A percentile compares a stretch with the other conserved stretches of the same genome.
phyloP scores from a whole-genome alignment of 306 rosid species.

The Cajanus cajan region DNA sequence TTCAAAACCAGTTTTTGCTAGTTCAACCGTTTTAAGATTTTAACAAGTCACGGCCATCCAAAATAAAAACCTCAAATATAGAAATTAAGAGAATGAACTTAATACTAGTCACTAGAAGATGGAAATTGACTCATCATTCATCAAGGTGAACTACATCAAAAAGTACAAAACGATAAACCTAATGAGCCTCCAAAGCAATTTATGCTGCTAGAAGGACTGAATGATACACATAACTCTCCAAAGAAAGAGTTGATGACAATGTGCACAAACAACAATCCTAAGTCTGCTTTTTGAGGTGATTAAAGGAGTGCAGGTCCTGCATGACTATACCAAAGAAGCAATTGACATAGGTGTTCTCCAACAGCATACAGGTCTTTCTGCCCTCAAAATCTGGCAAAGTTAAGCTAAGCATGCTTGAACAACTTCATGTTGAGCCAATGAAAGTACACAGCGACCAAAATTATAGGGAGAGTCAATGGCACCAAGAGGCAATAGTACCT shows the following conservation, averaged over 20 bases:
- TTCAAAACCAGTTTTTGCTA: neutral
- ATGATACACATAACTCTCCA: neutral
- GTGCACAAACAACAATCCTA: neutral
- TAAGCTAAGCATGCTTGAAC: slow-evolving; percentile 77
- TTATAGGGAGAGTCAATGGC: slow-evolving; percentile 82
- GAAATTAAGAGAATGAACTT: too few relatives aligned
- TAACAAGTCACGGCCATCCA: neutral
- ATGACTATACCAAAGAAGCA: too few relatives aligned
- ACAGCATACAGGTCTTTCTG: neutral
- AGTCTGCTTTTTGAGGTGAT: neutral
- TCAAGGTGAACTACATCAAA: neutral
- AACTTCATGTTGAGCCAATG: slow-evolving; percentile 93
- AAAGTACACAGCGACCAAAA: slow-evolving; percentile 70
- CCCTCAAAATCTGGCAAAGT: slow-evolving; percentile 3
- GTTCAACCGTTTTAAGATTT: too few relatives aligned
- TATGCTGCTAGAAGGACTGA: neutral
- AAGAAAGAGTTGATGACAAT: too few relatives aligned
- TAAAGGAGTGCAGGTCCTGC: neutral
- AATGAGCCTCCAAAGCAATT: neutral
- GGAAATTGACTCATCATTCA: neutral
- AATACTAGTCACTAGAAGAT: too few relatives aligned
- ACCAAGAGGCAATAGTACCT: slow-evolving; percentile 88
- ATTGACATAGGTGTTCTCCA: neutral
- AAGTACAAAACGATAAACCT: neutral
- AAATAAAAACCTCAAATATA: neutral